These are phyloP conservation scores for Brassica carinata DNA, from an alignment of 345 rosid genomes.

Conservation along the genomic window DNA sequence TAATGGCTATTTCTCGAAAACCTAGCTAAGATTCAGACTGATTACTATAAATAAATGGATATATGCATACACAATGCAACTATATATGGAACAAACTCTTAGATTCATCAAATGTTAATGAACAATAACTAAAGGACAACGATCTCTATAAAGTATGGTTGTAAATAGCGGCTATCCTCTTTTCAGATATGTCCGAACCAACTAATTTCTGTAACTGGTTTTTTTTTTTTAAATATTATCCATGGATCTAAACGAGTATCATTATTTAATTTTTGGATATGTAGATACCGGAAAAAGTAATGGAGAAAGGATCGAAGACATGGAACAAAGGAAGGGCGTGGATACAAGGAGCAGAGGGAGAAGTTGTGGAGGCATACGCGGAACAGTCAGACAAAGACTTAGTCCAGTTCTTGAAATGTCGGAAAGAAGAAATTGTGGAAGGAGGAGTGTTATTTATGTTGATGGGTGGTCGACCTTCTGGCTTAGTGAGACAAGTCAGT, in stretches of 20 bases:
- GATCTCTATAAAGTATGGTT: neutral
- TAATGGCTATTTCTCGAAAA: neutral
- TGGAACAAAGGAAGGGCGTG: slow-evolving; percentile 61
- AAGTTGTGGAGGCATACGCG: slow-evolving; percentile 52
- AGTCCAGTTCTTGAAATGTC: slow-evolving; percentile 49
- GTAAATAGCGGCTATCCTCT: neutral
- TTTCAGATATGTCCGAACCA: slow-evolving; percentile 4
- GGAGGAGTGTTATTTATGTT: slow-evolving; percentile 59
- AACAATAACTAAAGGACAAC: neutral
- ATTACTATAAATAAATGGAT: neutral
- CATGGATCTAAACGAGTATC: neutral
- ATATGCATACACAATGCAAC: neutral
- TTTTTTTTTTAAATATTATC: neutral
- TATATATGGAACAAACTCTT: neutral
- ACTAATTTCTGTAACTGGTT: neutral
- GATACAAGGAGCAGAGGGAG: slow-evolving; percentile 53
- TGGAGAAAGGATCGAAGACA: slow-evolving; percentile 47
- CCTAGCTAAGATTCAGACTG: neutral
- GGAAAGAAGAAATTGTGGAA: slow-evolving; percentile 51
- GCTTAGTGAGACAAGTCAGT: slow-evolving; percentile 41
- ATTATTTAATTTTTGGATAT: slow-evolving; percentile 2
- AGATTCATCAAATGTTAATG: neutral
- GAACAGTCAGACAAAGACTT: slow-evolving; percentile 55
- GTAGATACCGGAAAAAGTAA: slow-evolving; percentile 52
- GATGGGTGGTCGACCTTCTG: slow-evolving; percentile 55